Percentiles rank a stretch among this genome's conserved stretches.
These are phyloP conservation scores for Sporopachydermia quercuum DNA, from an alignment of 805 yeast genomes.

Conservation along the genomic window DNA sequence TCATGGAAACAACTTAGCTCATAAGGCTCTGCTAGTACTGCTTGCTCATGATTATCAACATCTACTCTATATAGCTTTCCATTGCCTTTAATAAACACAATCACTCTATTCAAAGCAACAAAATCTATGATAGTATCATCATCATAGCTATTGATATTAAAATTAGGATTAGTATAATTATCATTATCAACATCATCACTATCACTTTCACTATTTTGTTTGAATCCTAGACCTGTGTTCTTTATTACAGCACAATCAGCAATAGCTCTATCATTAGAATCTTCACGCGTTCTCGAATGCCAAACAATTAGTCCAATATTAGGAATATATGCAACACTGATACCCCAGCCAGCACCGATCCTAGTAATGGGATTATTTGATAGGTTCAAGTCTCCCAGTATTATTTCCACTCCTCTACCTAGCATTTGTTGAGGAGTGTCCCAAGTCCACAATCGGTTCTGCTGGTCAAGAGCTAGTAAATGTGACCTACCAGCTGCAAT, in stretches of 20 bases:
- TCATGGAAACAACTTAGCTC: conserved; percentile 19
- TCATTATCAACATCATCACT: conserved; percentile 23
- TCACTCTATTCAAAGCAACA: conserved; percentile 34
- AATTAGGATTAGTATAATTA: conserved; percentile 25
- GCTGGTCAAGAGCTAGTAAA: conserved; percentile 41
- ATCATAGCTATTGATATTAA: conserved; percentile 22
- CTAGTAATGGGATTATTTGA: conserved; percentile 20
- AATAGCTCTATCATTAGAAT: conserved; percentile 10
- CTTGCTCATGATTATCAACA: conserved; percentile 12
- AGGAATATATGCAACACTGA: conserved; percentile 33
- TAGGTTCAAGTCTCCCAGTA: conserved; percentile 4
- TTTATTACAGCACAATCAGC: background rate
- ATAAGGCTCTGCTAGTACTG: conserved; percentile 10
- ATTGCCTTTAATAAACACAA: conserved; percentile 32
- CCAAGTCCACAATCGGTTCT: conserved; percentile 44
- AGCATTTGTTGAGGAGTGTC: conserved; percentile 21
- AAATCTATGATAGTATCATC: conserved; percentile 33
- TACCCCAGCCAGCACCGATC: conserved; percentile 56
- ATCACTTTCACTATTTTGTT: conserved; percentile 14
- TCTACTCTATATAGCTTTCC: conserved; percentile 28
- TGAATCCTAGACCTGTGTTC: too few relatives aligned
- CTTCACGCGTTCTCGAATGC: conserved; percentile 20
- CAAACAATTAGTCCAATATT: conserved; percentile 44
- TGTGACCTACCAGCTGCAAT: conserved; percentile 53
- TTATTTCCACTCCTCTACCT: background rate